Evolutionary conservation across 192 early-diverging fungal species (phyloP), one percentile per base, ranked within the genome.

Genomic region (Martensiomyces pterosporus): DNA sequence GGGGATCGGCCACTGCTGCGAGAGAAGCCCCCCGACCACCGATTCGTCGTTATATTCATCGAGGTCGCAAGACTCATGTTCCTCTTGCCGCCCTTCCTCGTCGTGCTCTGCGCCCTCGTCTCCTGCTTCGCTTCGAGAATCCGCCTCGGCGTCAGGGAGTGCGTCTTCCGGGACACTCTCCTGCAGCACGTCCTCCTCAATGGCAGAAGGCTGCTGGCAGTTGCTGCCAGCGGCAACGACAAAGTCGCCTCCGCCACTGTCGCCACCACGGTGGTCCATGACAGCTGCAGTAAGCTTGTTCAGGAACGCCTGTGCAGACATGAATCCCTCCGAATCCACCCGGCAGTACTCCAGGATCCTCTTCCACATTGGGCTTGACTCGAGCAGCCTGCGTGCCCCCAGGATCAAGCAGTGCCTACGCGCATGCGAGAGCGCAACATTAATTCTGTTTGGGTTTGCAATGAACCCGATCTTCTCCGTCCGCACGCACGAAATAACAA

Each of bases 341-440:
- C 56, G 46, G 32, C 71, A 67, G 39, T 67, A 63, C 10, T 63
- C 60, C 15, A 75, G 53, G 32, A 75, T 59, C 27, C 43, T 42
- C 9, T 49, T 43, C 71, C 71, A 75, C 71, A 75, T 67, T 26
- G 47, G 36, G 24, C 55, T 67, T 3, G 64, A 67, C 23, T 75
- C 59, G 2, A 75, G 43, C 24, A 75, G 42, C 10, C 34, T 45
- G n/a, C 56, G 55, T 2, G 29, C 33, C 0, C 71, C 71, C 8
- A 75, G 37, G 2, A 75, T 40, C 17, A 63, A 34, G 47, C 71
- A 75, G 27, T 75, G 71, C 14, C 52, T 57, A 26, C 71, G 60
- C 0, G 79, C 79, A 12, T 77, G 67, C 12, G 79, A 78, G 4
- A 80, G 51, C 2, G 77, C 77, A 5, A 80, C 79, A 35, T 80